A percentile compares a stretch with the other conserved stretches of the same genome.
These are phyloP conservation scores for Trichosporon asahii DNA, from an alignment of 1,284 basidiomycete genomes.

Conservation along the genomic window DNA sequence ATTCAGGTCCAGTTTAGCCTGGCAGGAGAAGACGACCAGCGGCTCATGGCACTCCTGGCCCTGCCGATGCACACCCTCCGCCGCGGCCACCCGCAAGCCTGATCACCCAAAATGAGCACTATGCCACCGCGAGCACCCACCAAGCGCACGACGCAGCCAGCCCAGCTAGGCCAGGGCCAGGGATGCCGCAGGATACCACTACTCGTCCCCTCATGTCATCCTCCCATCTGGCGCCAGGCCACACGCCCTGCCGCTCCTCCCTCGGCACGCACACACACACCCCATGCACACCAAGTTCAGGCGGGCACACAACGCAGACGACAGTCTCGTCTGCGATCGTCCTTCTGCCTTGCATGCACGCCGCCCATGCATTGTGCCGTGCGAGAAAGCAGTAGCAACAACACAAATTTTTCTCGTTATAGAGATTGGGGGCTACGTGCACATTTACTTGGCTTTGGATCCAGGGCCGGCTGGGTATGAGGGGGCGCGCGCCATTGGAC, in stretches of 20 bases:
- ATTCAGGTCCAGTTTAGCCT: constrained; percentile 1
- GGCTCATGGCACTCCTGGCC: neutral
- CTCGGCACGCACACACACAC: neutral
- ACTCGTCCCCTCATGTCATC: constrained; percentile 3
- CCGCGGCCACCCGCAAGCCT: neutral
- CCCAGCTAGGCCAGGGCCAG: neutral
- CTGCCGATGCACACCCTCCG: neutral
- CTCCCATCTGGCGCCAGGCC: neutral
- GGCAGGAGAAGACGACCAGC: neutral
- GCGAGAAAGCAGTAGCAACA: neutral
- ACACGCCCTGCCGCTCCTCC: neutral
- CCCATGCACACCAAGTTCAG: neutral
- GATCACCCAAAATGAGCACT: neutral
- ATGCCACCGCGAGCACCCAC: neutral
- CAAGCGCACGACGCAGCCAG: neutral
- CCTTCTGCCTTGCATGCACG: neutral
- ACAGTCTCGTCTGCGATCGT: neutral
- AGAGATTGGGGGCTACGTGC: constrained; percentile 9
- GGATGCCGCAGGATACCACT: neutral
- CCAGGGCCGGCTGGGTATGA: constrained; percentile 3
- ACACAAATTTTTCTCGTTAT: constrained; percentile 7
- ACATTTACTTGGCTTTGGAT: constrained; percentile 7
- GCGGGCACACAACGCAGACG: neutral
- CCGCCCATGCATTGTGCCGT: neutral
- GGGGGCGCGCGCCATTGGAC: constrained; percentile 10